Conservation (phyloP, 352 stramenopile species). For the Saprolegnia parasitica region DNA sequence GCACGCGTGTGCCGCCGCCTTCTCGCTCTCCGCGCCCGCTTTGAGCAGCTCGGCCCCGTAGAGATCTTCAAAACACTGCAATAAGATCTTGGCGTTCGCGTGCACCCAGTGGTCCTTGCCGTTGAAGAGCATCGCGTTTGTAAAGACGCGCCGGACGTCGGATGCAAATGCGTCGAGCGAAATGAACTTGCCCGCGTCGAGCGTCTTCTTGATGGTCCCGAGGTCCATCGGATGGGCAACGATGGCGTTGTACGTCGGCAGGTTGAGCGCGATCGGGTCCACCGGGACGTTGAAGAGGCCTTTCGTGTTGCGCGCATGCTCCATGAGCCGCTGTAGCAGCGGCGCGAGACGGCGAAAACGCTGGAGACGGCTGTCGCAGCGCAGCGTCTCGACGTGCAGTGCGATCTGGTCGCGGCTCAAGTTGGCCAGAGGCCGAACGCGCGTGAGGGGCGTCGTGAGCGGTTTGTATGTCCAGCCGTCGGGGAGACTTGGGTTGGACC, state of each 20-base stretch:
- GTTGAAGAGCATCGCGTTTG: conserved; percentile 89
- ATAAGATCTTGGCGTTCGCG: conserved; percentile 53
- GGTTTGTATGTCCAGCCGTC: conserved; percentile 32
- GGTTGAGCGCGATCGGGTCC: conserved; percentile 56
- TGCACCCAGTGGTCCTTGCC: conserved; percentile 69
- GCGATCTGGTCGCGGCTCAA: conserved; percentile 22
- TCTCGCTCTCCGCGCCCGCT: conserved; percentile 39
- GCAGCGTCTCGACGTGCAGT: conserved; percentile 16
- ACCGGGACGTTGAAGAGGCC: conserved; percentile 74
- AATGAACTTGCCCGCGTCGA: conserved; percentile 80
- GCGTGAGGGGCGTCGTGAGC: conserved; percentile 59
- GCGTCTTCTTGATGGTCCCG: conserved; percentile 76
- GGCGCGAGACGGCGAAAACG: conserved; percentile 61
- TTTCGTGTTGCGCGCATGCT: conserved; percentile 58
- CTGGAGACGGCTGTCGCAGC: conserved; percentile 49
- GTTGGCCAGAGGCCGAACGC: conserved; percentile 36
- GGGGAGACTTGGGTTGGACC: conserved; percentile 3
- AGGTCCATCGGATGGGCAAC: conserved; percentile 89
- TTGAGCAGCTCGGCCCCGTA: conserved; percentile 45
- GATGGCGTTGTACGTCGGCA: conserved; percentile 67
- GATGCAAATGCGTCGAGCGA: conserved; percentile 70
- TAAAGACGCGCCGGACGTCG: conserved; percentile 83
- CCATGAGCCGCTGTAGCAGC: conserved; percentile 71
- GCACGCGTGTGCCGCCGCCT: conserved; percentile 43
- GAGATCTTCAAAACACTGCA: conserved; percentile 60